Base-by-base conservation (phyloP, 768 basidiomycete genomes). In the Boletus sp. region DNA sequence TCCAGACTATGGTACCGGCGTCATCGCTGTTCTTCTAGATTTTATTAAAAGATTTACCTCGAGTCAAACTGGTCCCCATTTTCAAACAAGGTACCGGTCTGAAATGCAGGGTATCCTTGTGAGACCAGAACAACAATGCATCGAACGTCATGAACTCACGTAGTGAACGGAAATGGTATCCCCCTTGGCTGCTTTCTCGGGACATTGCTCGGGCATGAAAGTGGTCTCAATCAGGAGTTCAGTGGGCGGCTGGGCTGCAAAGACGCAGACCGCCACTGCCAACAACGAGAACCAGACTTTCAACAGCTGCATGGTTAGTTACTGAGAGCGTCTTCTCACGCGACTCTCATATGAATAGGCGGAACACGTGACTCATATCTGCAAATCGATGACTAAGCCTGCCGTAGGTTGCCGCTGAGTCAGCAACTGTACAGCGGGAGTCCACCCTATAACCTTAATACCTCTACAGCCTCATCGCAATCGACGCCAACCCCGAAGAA, bases 61-160 rank as follows among this genome's bases (percentile, higher is more conserved):
- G 92, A 94, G 73, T 98, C 94, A 64, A 98, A 98, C 70, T 94
- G 89, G 56, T 81, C 80, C 8, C 93, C 93, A 50, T 79, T 84
- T 10, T 80, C 73, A 63, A 85, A 85, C 50, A 98, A 73, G 9
- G 81, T 95, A 4, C 94, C 95, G 5, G 91, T 95, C 62, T 59
- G 48, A 37, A 51, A 46, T 12, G 47, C 3, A 45, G 10, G 39
- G 10, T 28, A 7, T 14, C 9, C 15, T 36, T 14, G 44, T 55
- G 45, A 48, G 28, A 24, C n/a, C 11, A n/a, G 49, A 51, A 35
- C 49, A 28, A 4, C 18, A 52, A 42, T 35, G 12, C 15, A 15
- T 9, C 5, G 5, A 28, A 36, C 3, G 33, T 32, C 12, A 32
- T n/a, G 11, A 8, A 78, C 80, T 67, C 70, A 92, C 90, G 65